A percentile compares a stretch with the other conserved stretches of the same genome.
These are phyloP conservation scores for Boletus vermiculosoides DNA, from an alignment of 768 basidiomycete species.

Conservation along the genomic window DNA sequence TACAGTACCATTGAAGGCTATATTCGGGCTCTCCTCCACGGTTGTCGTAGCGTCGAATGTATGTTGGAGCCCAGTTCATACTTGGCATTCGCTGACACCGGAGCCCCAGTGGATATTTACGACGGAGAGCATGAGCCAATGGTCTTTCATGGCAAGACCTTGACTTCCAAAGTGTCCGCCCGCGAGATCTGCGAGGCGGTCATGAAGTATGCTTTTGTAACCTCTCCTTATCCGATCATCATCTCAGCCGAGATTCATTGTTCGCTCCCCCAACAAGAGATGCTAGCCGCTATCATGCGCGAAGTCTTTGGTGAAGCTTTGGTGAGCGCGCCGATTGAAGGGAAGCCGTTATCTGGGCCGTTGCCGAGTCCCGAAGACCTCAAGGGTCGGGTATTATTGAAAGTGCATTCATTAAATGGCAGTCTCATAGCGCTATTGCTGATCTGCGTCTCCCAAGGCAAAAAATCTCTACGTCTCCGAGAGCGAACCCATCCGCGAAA, in stretches of 20 bases:
- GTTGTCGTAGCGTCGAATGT: constrained; percentile 95
- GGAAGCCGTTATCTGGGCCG: constrained; percentile 43
- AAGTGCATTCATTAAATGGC: constrained; percentile 39
- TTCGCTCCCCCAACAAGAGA: constrained; percentile 72
- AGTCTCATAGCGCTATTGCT: neutral
- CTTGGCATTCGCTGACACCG: neutral
- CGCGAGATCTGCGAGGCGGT: constrained; percentile 84
- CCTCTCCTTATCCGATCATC: constrained; percentile 89
- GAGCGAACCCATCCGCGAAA: constrained; percentile 34
- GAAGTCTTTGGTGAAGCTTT: constrained; percentile 57
- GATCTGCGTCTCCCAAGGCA: constrained; percentile 42
- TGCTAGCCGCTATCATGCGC: constrained; percentile 71
- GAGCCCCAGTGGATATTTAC: constrained; percentile 77
- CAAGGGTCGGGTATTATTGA: constrained; percentile 76
- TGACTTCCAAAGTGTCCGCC: constrained; percentile 79
- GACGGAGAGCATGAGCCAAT: constrained; percentile 84
- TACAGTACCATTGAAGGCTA: constrained; percentile 91
- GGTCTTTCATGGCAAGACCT: constrained; percentile 86
- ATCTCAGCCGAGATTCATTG: constrained; percentile 95
- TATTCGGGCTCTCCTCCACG: constrained; percentile 83
- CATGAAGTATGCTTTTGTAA: constrained; percentile 83
- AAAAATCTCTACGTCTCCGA: constrained; percentile 70
- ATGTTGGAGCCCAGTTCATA: constrained; percentile 31
- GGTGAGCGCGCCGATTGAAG: constrained; percentile 48
- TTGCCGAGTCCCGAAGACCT: constrained; percentile 87